Base-by-base conservation (phyloP, 257 asterid genomes). In the Craterostigma plantagineum region DNA sequence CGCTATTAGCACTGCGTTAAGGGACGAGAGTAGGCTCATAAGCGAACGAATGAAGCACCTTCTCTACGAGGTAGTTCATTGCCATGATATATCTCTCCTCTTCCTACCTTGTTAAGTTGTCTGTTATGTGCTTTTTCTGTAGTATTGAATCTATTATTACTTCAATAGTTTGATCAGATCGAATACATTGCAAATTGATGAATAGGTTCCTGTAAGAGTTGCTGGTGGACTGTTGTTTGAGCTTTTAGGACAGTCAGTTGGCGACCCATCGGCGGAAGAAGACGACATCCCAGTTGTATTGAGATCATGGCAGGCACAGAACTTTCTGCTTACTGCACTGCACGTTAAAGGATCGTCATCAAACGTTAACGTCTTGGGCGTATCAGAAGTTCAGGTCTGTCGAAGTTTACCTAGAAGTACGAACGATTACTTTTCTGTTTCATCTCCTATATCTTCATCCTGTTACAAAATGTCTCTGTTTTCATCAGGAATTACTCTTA, bases 341-440 rank as follows among this genome's bases (percentile, higher is more conserved):
- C 94, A 86, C 42, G 61, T 75, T 18, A 86, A 81, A 59, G 97
- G 94, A 54, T 60, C 74, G 63, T 71, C 97, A 35, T 59, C 77
- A 45, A 73, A 58, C 42, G 68, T 86, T 49, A 86, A 78, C 43
- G 90, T 78, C 56, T 63, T 86, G 58, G 94, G 97, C 62, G 61
- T 78, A 45, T 67, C 87, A 51, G 97, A 86, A 86, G 92, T 86
- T 43, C 97, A 78, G 97, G 97, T 86, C 16, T n/a, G n/a, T n/a
- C n/a, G n/a, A n/a, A n/a, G n/a, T n/a, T 23, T 23, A 2, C n/a
- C n/a, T n/a, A n/a, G n/a, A n/a, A n/a, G n/a, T n/a, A n/a, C n/a
- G n/a, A n/a, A n/a, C n/a, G n/a, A n/a, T n/a, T n/a, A n/a, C n/a
- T n/a, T n/a, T n/a, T n/a, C n/a, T n/a, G n/a, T n/a, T n/a, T n/a